Conservation (phyloP, 495 filamentous ascomycete species). For the Jackrogersella minutella region DNA sequence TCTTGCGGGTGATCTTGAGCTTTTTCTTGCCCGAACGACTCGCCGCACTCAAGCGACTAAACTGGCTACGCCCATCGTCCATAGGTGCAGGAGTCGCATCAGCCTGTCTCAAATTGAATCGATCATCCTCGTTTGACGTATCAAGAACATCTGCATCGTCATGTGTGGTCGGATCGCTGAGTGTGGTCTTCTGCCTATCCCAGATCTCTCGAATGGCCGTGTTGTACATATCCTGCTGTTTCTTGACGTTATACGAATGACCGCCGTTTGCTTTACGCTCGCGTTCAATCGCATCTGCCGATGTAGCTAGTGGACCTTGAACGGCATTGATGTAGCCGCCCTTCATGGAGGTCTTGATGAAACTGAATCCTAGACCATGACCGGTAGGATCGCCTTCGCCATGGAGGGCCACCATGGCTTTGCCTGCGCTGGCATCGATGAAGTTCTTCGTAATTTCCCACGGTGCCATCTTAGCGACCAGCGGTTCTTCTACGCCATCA, state of each 20-base stretch:
- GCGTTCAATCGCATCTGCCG: conserved; percentile 70
- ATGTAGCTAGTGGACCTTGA: conserved; percentile 85
- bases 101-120: conserved; percentile 57
- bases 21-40: conserved; percentile 73
- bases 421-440: conserved; percentile 88
- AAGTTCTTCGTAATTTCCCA: conserved; percentile 97
- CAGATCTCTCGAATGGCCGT: conserved; percentile 88
- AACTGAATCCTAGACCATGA: conserved; percentile 91
- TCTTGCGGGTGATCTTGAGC: conserved; percentile 75
- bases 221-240: conserved; percentile 89
- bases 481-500: conserved; percentile 70
- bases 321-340: conserved; percentile 92
- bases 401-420: conserved; percentile 95
- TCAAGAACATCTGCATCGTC: conserved; percentile 73
- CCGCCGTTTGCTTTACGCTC: conserved; percentile 89
- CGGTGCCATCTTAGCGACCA: conserved; percentile 76
- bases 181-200: conserved; percentile 81
- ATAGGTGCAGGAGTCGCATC: conserved; percentile 51
- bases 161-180: conserved; percentile 64
- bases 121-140: conserved; percentile 63
- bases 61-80: conserved; percentile 87
- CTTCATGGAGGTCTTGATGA: conserved; percentile 98
- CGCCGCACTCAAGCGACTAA: conserved; percentile 76
- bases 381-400: conserved; percentile 96
- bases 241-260: conserved; percentile 95